Conservation (phyloP, 768 basidiomycete genomes). For the Suillus occidentalis region DNA sequence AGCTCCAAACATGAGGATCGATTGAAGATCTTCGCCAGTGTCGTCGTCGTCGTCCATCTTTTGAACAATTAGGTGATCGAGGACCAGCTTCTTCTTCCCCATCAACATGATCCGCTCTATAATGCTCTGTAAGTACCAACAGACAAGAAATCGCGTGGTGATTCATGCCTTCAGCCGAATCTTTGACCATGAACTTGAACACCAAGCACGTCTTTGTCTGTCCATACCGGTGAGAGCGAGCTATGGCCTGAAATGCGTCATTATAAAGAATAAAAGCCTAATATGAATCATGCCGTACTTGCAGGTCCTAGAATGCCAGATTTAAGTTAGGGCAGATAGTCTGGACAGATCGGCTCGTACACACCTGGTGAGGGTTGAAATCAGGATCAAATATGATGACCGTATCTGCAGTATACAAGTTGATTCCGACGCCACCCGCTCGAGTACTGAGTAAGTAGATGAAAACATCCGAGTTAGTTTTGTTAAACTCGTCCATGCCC, state of each 20-base stretch:
- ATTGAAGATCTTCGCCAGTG: conserved; percentile 76
- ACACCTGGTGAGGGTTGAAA: conserved; percentile 94
- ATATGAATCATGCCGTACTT: conserved; percentile 51
- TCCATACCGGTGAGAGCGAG: conserved; percentile 91
- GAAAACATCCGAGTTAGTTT: conserved; percentile 81
- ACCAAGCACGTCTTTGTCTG: conserved; percentile 93
- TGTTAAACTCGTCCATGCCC: conserved; percentile 94
- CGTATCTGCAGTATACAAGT: conserved; percentile 89
- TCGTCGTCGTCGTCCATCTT: conserved; percentile 89
- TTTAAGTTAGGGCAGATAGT: conserved; percentile 12
- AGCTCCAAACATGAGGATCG: conserved; percentile 88
- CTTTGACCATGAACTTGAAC: conserved; percentile 95
- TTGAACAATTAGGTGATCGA: conserved; percentile 95
- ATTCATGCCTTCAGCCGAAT: conserved; percentile 78
- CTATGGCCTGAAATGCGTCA: conserved; percentile 71
- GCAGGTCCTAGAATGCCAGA: conserved; percentile 64
- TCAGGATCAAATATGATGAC: conserved; percentile 94
- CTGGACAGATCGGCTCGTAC: conserved; percentile 18
- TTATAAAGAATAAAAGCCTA: not conserved
- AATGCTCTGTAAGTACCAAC: conserved; percentile 9
- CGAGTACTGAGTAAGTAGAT: conserved; percentile 91
- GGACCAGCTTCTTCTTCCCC: conserved; percentile 92
- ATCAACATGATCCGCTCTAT: conserved; percentile 88
- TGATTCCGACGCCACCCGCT: conserved; percentile 93
- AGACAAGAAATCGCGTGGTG: not conserved